A percentile compares a stretch with the other conserved stretches of the same genome.
Evolutionary conservation across 768 basidiomycete genomes (phyloP).

Genomic region (Sporobolomyces pararoseus): DNA sequence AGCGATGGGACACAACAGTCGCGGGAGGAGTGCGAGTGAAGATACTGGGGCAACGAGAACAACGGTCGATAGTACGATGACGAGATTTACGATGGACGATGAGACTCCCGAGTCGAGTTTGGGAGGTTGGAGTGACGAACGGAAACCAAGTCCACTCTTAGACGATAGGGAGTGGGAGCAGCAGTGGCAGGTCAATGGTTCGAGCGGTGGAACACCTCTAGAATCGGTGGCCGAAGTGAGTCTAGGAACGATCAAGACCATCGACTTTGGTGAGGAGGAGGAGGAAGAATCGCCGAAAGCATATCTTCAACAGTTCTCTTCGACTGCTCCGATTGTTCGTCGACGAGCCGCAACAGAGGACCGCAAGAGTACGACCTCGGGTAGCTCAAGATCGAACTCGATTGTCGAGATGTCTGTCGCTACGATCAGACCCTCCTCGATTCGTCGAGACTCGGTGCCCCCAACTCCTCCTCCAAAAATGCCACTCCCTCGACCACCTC

Average conservation of each 20-base stretch:
- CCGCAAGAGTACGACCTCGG: background rate
- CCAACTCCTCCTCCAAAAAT: conserved; percentile 1
- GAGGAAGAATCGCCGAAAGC: background rate
- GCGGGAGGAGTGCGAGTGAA: conserved; percentile 11
- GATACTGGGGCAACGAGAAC: background rate
- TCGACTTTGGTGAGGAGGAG: conserved; percentile 2
- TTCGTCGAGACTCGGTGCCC: conserved; percentile 5
- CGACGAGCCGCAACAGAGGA: conserved; percentile 8
- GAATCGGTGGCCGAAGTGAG: background rate
- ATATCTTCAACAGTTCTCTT: background rate
- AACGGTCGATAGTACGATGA: conserved; percentile 8
- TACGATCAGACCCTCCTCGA: background rate
- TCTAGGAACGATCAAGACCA: background rate
- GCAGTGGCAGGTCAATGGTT: conserved; percentile 2
- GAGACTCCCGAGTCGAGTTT: conserved; percentile 34
- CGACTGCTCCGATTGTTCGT: background rate
- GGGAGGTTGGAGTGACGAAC: conserved; percentile 23
- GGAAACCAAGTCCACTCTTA: conserved; percentile 10
- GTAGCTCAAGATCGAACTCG: background rate
- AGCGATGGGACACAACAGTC: background rate
- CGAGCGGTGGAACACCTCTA: background rate
- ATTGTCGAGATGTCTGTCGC: background rate
- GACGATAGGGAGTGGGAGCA: conserved; percentile 27
- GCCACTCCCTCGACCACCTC: conserved; percentile 2
- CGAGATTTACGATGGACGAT: background rate